Evolutionary conservation across 106 monocot genomes (phyloP).

Genomic region (Amphibolis antarctica): DNA sequence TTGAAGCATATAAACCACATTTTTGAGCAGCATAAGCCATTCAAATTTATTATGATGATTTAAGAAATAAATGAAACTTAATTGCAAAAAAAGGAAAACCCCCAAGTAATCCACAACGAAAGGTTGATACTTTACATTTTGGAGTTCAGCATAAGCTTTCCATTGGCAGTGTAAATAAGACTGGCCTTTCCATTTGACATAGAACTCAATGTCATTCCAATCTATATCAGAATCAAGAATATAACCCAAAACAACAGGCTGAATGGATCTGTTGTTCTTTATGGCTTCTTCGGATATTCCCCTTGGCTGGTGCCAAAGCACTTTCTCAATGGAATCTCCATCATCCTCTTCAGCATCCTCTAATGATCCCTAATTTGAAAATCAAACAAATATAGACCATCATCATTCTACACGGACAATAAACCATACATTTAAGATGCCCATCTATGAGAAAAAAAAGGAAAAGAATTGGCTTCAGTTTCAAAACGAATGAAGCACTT

Average conservation of each 20-base stretch:
- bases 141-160: constrained; percentile 73
- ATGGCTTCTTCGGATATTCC: constrained; percentile 68
- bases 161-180: constrained; percentile 93
- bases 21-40: background rate
- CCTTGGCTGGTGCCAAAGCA: constrained; percentile 85
- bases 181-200: constrained; percentile 96
- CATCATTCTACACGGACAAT: background rate
- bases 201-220: constrained; percentile 89
- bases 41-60: background rate
- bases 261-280: constrained; percentile 42
- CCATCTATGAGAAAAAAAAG: too few relatives aligned
- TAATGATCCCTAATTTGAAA: constrained; percentile 18
- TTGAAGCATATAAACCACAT: background rate
- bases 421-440: background rate
- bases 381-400: background rate
- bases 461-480: background rate
- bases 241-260: constrained; percentile 42
- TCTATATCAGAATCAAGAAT: constrained; percentile 37
- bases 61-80: background rate
- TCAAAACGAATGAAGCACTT: background rate
- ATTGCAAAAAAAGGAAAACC: background rate
- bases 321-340: constrained; percentile 81
- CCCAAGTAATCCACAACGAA: background rate
- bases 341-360: constrained; percentile 95
- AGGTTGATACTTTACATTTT: constrained; percentile 47